Evolutionary conservation across 2,329 filamentous ascomycete genomes (phyloP).

Genomic region (Pseudogymnoascus sp.): DNA sequence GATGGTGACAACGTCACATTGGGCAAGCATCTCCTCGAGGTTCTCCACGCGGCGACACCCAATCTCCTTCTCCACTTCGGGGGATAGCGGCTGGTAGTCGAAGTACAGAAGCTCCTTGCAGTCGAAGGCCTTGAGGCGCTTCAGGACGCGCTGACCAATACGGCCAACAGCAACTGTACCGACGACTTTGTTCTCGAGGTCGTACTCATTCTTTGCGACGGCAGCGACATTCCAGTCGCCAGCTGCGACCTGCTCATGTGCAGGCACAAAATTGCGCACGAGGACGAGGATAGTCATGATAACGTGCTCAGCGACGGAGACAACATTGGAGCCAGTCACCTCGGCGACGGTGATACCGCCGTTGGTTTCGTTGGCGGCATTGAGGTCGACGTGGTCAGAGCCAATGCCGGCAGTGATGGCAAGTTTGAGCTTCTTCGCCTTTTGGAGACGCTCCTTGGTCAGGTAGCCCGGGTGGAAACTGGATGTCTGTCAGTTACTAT

Average conservation of each 20-base stretch:
- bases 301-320: constrained; percentile 97
- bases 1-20: constrained; percentile 97
- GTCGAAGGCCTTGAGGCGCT: constrained; percentile 92
- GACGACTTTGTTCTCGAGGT: constrained; percentile 94
- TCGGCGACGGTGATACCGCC: constrained; percentile 95
- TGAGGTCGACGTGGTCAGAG: constrained; percentile 94
- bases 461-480: constrained; percentile 97
- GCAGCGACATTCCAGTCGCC: constrained; percentile 95
- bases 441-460: constrained; percentile 88
- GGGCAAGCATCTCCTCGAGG: constrained; percentile 86
- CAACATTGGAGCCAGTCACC: constrained; percentile 96
- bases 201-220: constrained; percentile 96
- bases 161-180: constrained; percentile 95
- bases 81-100: constrained; percentile 89
- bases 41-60: constrained; percentile 80
- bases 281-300: constrained; percentile 97
- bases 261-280: constrained; percentile 96
- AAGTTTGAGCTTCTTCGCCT: constrained; percentile 98
- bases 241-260: constrained; percentile 81
- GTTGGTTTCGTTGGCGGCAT: constrained; percentile 96
- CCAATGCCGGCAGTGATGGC: constrained; percentile 96
- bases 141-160: constrained; percentile 95
- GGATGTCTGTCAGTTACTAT: constrained; percentile 5
- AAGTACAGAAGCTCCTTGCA: constrained; percentile 99
- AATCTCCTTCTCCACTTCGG: constrained; percentile 90